phyloP scores from a whole-genome alignment of 192 early-diverging fungal genomes.

The Umbelopsis vinacea region DNA sequence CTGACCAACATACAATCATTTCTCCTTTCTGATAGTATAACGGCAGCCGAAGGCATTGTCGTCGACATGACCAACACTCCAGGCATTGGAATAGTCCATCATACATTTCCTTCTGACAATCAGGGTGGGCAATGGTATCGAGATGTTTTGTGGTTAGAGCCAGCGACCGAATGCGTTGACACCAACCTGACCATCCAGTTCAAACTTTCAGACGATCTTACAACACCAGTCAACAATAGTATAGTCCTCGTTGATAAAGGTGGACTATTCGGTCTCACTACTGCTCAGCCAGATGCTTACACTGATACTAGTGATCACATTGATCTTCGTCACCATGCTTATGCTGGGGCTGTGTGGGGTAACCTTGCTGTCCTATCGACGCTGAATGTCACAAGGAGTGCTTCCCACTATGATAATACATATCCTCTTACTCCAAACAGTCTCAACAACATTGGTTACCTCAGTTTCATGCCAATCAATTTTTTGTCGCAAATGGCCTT shows the following conservation, averaged over 20 bases:
- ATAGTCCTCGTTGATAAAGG: background rate
- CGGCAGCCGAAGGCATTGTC: background rate
- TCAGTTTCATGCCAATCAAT: background rate
- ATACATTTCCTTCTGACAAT: background rate
- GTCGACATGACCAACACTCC: conserved; percentile 5
- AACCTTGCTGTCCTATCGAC: background rate
- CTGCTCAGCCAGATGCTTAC: background rate
- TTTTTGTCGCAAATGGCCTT: background rate
- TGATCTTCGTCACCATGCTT: conserved; percentile 1
- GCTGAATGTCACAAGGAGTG: background rate
- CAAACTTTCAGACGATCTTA: background rate
- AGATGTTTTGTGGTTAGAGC: background rate
- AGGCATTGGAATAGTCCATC: background rate
- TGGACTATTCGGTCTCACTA: background rate
- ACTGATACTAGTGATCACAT: background rate
- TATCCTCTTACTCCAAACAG: background rate
- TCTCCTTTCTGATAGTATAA: background rate
- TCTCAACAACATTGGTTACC: background rate
- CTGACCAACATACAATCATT: conserved; percentile 5
- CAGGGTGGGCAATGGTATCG: background rate
- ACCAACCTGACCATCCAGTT: background rate
- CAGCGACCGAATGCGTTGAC: background rate
- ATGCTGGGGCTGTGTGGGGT: conserved; percentile 3
- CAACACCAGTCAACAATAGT: too few relatives aligned
- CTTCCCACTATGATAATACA: background rate